Percentiles rank a stretch among this genome's conserved stretches.
Evolutionary conservation across 768 basidiomycete genomes (phyloP).

Genomic region (Bullera alba): DNA sequence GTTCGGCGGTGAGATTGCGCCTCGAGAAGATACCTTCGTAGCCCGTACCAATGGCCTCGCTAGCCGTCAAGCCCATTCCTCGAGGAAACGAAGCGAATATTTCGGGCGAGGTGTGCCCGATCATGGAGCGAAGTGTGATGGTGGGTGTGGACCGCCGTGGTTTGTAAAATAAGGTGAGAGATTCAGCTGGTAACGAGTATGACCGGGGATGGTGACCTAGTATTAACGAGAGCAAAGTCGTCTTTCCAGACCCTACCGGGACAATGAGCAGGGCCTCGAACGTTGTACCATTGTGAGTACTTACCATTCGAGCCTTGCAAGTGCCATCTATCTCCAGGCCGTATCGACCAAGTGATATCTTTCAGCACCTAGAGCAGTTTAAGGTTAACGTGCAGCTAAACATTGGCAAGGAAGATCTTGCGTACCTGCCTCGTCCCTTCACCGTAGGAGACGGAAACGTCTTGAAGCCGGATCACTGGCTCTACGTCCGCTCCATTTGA

Average conservation of each 20-base stretch:
- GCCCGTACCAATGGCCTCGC: conserved; percentile 78
- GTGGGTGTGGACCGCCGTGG: conserved; percentile 66
- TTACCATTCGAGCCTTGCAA: conserved; percentile 80
- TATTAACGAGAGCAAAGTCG: conserved; percentile 79
- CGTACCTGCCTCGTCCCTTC: conserved; percentile 49
- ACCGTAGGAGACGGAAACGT: conserved; percentile 66
- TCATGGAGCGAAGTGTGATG: conserved; percentile 55
- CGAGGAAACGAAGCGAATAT: conserved; percentile 84
- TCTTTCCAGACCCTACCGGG: conserved; percentile 80
- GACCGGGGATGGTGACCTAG: conserved; percentile 96
- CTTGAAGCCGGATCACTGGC: conserved; percentile 57
- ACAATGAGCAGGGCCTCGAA: not conserved
- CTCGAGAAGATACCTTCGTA: conserved; percentile 75
- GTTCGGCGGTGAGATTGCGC: conserved; percentile 49
- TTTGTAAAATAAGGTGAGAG: conserved; percentile 57
- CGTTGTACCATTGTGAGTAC: conserved; percentile 2
- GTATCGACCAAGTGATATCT: conserved; percentile 73
- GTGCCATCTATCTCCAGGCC: conserved; percentile 78
- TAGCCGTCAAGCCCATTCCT: conserved; percentile 58
- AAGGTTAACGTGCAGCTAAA: not conserved
- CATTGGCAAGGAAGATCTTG: not conserved
- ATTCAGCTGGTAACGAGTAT: conserved; percentile 58
- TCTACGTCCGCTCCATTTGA: conserved; percentile 26
- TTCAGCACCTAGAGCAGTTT: conserved; percentile 58
- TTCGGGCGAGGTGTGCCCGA: conserved; percentile 82